Conservation (phyloP, 139 green algal species). For the Chlamydomonas sp. region DNA sequence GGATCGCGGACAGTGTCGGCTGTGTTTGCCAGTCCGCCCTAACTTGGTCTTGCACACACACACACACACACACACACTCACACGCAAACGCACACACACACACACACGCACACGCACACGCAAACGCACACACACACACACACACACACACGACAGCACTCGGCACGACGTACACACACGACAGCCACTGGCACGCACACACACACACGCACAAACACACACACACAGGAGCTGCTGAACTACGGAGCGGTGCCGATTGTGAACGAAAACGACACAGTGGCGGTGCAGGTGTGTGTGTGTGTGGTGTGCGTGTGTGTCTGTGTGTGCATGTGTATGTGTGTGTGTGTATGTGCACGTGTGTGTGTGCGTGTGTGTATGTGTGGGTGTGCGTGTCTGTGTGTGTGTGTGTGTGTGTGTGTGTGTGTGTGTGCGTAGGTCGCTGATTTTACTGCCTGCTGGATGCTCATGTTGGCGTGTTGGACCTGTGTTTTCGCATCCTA, state of each 20-base stretch:
- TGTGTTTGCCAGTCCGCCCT: neutral
- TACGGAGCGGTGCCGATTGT: constrained; percentile 80
- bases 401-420: no score
- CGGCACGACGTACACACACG: neutral
- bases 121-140: neutral
- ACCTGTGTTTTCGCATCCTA: no score
- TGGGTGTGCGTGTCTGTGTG: no score
- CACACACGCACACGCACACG: neutral
- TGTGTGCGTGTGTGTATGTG: no score
- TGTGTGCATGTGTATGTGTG: no score
- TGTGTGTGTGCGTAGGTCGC: no score
- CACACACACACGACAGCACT: neutral
- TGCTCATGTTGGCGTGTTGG: no score
- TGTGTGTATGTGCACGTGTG: no score
- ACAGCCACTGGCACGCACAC: neutral
- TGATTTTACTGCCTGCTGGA: no score
- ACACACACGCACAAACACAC: neutral
- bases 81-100: neutral
- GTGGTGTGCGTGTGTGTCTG: no score
- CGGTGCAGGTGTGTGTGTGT: no score
- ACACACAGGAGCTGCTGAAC: constrained; percentile 64
- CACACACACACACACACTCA: neutral
- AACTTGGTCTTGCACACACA: neutral
- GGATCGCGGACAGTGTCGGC: no score
- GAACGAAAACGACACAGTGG: constrained; percentile 77